Evolutionary conservation across 2,329 filamentous ascomycete genomes (phyloP).

Genomic region (Dissoconium aciculare): DNA sequence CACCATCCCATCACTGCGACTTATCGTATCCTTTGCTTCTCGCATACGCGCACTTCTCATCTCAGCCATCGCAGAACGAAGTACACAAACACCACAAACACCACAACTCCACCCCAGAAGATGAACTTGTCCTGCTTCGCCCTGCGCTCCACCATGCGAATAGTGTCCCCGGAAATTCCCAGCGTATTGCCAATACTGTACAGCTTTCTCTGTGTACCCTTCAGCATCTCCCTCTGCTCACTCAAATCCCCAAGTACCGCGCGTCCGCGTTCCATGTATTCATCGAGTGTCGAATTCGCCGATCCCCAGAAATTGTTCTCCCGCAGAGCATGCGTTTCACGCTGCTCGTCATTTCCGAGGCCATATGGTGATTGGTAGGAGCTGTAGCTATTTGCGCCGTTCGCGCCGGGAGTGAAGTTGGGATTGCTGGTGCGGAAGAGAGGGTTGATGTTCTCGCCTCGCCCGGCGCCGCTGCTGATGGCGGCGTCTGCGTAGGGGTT

Average conservation of each 20-base stretch:
- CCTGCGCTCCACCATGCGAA: constrained; percentile 85
- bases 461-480: constrained; percentile 18
- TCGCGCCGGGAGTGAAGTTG: constrained; percentile 20
- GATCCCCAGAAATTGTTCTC: constrained; percentile 78
- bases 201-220: constrained; percentile 78
- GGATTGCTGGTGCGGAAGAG: constrained; percentile 25
- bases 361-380: constrained; percentile 25
- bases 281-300: constrained; percentile 75
- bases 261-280: constrained; percentile 82
- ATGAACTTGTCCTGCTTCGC: constrained; percentile 97
- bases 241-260: constrained; percentile 80
- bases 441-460: constrained; percentile 21
- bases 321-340: constrained; percentile 70
- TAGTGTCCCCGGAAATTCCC: constrained; percentile 87
- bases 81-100: constrained; percentile 89
- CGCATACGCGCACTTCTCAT: no score
- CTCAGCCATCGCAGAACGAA: constrained; percentile 72
- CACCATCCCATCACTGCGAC: no score
- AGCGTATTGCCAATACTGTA: constrained; percentile 91
- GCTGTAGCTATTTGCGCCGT: constrained; percentile 28
- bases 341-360: constrained; percentile 17
- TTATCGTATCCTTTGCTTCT: no score
- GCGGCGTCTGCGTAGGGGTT: constrained; percentile 68
- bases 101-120: constrained; percentile 69
- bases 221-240: constrained; percentile 84